Conservation (phyloP, 371 early-diverging fungal species). For the Sporodiniella umbellata region DNA sequence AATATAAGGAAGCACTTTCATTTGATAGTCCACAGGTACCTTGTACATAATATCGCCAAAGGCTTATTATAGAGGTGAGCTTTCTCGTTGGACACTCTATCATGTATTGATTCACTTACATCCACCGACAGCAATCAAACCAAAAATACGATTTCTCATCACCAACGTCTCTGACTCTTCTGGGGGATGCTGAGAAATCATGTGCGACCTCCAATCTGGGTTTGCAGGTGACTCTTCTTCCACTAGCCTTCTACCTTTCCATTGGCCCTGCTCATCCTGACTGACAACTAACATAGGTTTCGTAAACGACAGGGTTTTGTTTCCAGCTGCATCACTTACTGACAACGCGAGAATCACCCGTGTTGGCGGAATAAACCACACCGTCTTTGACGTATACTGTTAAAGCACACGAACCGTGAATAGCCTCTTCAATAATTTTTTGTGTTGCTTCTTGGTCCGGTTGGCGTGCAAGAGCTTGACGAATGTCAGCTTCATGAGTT, state of each 20-base stretch:
- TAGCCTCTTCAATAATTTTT: conserved; percentile 47
- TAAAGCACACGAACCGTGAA: conserved; percentile 81
- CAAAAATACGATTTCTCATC: conserved; percentile 45
- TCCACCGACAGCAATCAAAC: conserved; percentile 51
- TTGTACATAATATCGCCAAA: conserved; percentile 86
- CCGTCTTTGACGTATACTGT: conserved; percentile 70
- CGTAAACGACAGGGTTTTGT: no score
- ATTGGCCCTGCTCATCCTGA: conserved; percentile 44
- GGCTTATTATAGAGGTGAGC: no score
- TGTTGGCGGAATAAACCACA: conserved; percentile 74
- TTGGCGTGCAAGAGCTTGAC: conserved; percentile 34
- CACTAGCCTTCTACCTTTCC: conserved; percentile 43
- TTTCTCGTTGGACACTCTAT: no score
- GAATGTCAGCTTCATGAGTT: conserved; percentile 38
- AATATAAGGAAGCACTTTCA: conserved; percentile 44
- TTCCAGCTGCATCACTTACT: no score
- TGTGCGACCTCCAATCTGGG: conserved; percentile 37
- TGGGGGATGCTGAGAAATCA: conserved; percentile 44
- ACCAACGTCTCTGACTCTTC: conserved; percentile 36
- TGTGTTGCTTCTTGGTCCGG: conserved; percentile 31
- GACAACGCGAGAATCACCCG: conserved; percentile 75
- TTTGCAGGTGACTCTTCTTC: conserved; percentile 48
- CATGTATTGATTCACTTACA: conserved; percentile 29
- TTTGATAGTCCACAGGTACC: conserved; percentile 67
- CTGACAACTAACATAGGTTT: no score